Base-by-base conservation (phyloP, 2,329 filamentous ascomycete genomes). In the Didymella segeticola region DNA sequence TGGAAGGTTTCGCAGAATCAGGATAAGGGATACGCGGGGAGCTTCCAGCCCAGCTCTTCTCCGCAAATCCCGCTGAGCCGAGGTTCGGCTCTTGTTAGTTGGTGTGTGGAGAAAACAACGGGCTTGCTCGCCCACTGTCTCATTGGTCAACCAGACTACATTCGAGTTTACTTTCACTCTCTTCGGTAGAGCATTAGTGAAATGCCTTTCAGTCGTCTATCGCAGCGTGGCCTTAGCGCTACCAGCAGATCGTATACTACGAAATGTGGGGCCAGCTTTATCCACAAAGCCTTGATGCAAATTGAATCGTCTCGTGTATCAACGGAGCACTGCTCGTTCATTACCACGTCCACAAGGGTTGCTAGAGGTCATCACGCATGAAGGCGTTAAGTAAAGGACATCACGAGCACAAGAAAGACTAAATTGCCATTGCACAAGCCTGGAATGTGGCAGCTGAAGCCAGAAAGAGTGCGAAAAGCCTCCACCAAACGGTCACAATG, bases 11-110 rank as follows among this genome's bases (percentile, higher is more conserved):
- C 53, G 50, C 53, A 56, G 53, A 58, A 58, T 47, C 48, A 55
- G 48, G 58, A 43, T 49, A 59, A 50, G 45, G 23, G 22, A 51
- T 33, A 46, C 56, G 51, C 42, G 51, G 49, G 47, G 57, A 15
- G 42, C 10, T 6, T 37, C 25, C 20, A 42, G 30, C 20, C 30
- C 39, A 48, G 47, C 39, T 53, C 14, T 45, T 67, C 57, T 65
- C 59, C 57, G 59, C 60, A 62, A 46, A 42, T 47, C 30, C 51
- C 47, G 47, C 34, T 48, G 52, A 47, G 47, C 63, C 63, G 63
- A 66, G 63, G 63, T 58, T 54, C 51, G 41, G 49, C 47, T 39
- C 31, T 41, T 38, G 36, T 30, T 14, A 19, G 1, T 26, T 29
- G 10, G 17, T 29, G 43, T 39, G 50, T 29, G 17, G 43, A 43